Base-by-base conservation (phyloP, 164 flowering plant species). In the Nymphaea colorata region DNA sequence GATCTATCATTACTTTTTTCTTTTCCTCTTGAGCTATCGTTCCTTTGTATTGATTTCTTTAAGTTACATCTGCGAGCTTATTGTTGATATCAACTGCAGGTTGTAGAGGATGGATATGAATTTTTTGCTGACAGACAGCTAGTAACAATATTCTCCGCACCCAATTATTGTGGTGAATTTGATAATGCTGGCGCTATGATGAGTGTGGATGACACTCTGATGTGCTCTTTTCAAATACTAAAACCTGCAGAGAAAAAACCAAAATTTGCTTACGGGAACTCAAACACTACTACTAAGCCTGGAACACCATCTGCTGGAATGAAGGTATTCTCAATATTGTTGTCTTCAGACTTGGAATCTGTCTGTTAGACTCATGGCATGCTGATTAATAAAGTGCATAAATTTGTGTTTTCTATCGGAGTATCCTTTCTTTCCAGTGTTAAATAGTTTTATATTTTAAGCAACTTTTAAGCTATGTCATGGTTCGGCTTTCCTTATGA, bases 151-250 rank as follows among this genome's bases (percentile, higher is more conserved):
- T 90, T 90, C 76, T 90, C 97, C 42, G 97, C 94, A 2, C 94
- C 97, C 63, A 88, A 91, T 75, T 88, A 88, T 68, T 83, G 91
- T 79, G 97, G 97, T 41, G 92, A 90, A 71, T 87, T 88, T 79
- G 89, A 90, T 66, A 91, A 91, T 75, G 88, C 89, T 62, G 94
- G 97, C 73, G 95, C 97, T 25, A 88, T 91, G 97, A 88, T 91
- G 95, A 87, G 95, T 75, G 91, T 91, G 74, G 97, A 88, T 76
- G 93, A 88, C 14, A 82, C 86, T 68, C 72, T 91, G 18, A 88
- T 87, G 95, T 88, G 97, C 75, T 88, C 95, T 53, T 91, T 91
- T 73, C 64, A 61, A 16, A 61, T 61, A 6, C 63, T 61, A 5
- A 61, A 61, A 15, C 63, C 63, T 16, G 63, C 63, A 61, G 63